A percentile compares a stretch with the other conserved stretches of the same genome.
phyloP scores from a whole-genome alignment of 2,329 filamentous ascomycete genomes.

The Myriosclerotinia curreyana region DNA sequence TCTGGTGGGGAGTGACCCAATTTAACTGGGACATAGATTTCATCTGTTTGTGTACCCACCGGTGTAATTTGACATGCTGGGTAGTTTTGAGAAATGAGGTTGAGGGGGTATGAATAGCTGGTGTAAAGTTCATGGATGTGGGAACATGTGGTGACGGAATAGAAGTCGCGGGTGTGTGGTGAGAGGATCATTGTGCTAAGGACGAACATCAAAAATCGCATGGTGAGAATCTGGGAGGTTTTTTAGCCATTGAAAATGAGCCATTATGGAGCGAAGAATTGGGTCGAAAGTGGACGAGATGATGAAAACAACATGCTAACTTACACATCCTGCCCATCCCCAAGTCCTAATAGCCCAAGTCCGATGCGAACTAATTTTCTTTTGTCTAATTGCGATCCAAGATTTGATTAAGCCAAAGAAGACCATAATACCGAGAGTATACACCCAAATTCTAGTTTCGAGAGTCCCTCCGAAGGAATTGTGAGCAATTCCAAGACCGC shows the following conservation, averaged over 20 bases:
- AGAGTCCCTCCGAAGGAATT: constrained; percentile 11
- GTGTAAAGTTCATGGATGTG: not conserved
- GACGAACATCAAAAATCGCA: not conserved
- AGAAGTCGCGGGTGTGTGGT: not conserved
- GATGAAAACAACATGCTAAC: not conserved
- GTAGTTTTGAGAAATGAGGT: not conserved
- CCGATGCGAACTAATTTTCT: not conserved
- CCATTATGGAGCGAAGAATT: not conserved
- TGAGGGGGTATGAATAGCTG: not conserved
- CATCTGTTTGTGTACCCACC: not conserved
- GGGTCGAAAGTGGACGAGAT: not conserved
- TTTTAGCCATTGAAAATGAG: not conserved
- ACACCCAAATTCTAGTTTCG: constrained; percentile 14
- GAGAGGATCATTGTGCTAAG: not conserved
- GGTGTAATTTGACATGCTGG: not conserved
- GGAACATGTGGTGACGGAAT: constrained; percentile 8
- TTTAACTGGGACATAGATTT: constrained; percentile 1
- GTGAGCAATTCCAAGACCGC: constrained; percentile 9
- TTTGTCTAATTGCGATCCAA: constrained; percentile 6
- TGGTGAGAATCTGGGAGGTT: not conserved
- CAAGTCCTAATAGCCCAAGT: constrained; percentile 20
- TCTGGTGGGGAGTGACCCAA: not conserved
- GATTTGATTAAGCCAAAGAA: constrained; percentile 1
- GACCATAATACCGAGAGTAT: constrained; percentile 2
- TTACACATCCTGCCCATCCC: constrained; percentile 14